Evolutionary conservation across 2,329 filamentous ascomycete species (phyloP).

Genomic region (Fusarium stilboides): DNA sequence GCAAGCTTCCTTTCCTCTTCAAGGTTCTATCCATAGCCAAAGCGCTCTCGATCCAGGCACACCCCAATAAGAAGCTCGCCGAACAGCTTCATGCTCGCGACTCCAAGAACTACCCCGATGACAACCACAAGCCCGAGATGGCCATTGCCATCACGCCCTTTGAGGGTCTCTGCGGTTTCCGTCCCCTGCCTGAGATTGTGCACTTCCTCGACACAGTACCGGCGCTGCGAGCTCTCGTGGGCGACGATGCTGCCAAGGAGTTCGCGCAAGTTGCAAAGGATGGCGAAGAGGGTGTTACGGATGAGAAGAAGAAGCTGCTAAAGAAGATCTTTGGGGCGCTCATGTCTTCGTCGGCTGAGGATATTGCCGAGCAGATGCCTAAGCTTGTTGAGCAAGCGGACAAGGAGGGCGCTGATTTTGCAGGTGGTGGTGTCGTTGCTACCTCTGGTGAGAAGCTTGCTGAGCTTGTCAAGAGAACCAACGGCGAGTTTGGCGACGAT

Average conservation of each 20-base stretch:
- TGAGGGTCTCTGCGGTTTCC: conserved; percentile 95
- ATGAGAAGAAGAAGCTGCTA: conserved; percentile 83
- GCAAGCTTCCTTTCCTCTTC: conserved; percentile 95
- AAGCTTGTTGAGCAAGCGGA: conserved; percentile 80
- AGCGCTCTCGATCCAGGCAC: conserved; percentile 96
- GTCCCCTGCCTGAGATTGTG: conserved; percentile 86
- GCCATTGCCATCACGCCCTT: conserved; percentile 97
- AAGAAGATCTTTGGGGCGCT: conserved; percentile 82
- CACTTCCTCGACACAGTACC: conserved; percentile 79
- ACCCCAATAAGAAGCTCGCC: conserved; percentile 93
- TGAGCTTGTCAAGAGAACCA: conserved; percentile 81
- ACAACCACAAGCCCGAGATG: conserved; percentile 99
- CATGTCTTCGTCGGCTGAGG: conserved; percentile 82
- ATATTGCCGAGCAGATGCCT: conserved; percentile 69
- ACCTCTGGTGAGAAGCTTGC: conserved; percentile 80
- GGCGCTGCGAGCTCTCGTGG: conserved; percentile 76
- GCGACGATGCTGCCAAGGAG: conserved; percentile 71
- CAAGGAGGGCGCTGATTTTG: conserved; percentile 79
- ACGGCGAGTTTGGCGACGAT: conserved; percentile 88
- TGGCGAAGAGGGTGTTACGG: conserved; percentile 57
- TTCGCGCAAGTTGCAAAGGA: conserved; percentile 68
- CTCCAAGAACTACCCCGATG: conserved; percentile 95
- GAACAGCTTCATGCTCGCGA: conserved; percentile 89
- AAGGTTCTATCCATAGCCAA: conserved; percentile 98
- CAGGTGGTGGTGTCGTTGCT: conserved; percentile 77